Percentiles rank a stretch among this genome's conserved stretches.
Evolutionary conservation across 768 basidiomycete species (phyloP).

Genomic region (Steccherinum ochraceum): DNA sequence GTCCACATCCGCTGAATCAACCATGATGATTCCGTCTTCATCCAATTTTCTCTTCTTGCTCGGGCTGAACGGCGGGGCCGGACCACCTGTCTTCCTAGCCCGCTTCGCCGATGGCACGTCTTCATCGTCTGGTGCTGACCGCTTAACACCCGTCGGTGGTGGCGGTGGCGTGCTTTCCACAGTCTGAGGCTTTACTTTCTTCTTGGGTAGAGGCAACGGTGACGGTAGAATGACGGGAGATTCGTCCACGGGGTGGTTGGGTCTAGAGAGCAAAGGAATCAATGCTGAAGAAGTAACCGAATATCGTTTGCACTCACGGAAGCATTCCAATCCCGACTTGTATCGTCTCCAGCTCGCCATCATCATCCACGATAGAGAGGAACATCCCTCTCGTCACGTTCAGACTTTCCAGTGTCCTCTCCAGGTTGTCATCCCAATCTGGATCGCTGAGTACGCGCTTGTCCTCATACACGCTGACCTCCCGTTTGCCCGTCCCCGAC

Average conservation of each 20-base stretch:
- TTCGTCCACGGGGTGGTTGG: slow-evolving; percentile 46
- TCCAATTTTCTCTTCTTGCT: slow-evolving; percentile 63
- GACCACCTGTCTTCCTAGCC: slow-evolving; percentile 28
- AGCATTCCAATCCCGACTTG: slow-evolving; percentile 61
- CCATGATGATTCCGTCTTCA: slow-evolving; percentile 65
- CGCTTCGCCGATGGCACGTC: slow-evolving; percentile 53
- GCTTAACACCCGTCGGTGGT: slow-evolving; percentile 46
- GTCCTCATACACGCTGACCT: slow-evolving; percentile 83
- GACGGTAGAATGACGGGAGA: slow-evolving; percentile 58
- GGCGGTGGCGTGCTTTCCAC: slow-evolving; percentile 33
- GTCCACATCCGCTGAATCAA: slow-evolving; percentile 52
- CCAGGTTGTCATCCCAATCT: slow-evolving; percentile 88
- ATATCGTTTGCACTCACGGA: slow-evolving; percentile 47
- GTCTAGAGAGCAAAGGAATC: slow-evolving; percentile 31
- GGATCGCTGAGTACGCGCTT: slow-evolving; percentile 85
- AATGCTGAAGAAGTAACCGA: slow-evolving; percentile 5
- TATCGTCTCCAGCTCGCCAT: slow-evolving; percentile 67
- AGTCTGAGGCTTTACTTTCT: slow-evolving; percentile 25
- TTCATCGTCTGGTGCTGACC: slow-evolving; percentile 42
- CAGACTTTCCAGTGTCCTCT: slow-evolving; percentile 74
- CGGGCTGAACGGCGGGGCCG: slow-evolving; percentile 35
- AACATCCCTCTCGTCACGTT: slow-evolving; percentile 81
- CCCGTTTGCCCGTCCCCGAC: too few relatives aligned
- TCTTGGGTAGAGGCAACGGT: slow-evolving; percentile 53
- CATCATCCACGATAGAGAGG: slow-evolving; percentile 84